Evolutionary conservation across 495 filamentous ascomycete genomes (phyloP), one percentile per base, ranked within the genome.

Genomic region (Neurospora sp.): DNA sequence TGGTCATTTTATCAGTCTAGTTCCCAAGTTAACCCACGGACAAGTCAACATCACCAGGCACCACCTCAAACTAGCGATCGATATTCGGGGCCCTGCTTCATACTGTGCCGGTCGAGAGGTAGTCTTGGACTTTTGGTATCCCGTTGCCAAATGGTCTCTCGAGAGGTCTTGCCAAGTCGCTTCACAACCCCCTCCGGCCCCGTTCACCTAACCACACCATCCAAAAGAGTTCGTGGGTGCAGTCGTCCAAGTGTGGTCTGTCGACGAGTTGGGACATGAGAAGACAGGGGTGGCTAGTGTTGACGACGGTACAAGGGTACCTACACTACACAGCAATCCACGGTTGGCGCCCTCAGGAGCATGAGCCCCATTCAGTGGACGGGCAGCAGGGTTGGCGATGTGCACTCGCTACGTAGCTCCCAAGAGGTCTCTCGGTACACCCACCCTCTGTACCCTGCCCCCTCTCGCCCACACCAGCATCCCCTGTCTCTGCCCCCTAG

Each of bases 401-500:
- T 65, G 53, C 53, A 18, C 53, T 65, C 53, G 53, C 53, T 65
- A 65, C 53, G 53, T 65, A 65, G 53, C 53, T 35, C 53, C 53
- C 53, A 35, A 65, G 53, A 65, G 18, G 53, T 61, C 53, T 61
- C 27, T 61, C 53, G 53, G 53, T 61, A 61, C 53, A 61, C 12
- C 35, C 27, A 65, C 53, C 53, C 53, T 65, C 27, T 65, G 53
- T 65, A 65, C 53, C 53, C 53, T 65, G 53, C 53, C 53, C 53
- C 53, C 53, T 61, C 53, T 65, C 53, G 35, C 53, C 53, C 27
- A 35, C 53, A 65, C 53, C 27, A 61, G 48, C 48, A 65, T 27
- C 53, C 53, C 53, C 53, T 65, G 53, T 65, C 53, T 65, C 53
- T 65, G 53, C 27, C 53, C 53, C 53, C 71, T 69, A 76, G 71